Conservation (phyloP, 2,329 filamentous ascomycete species). For the Ascochyta koolunga region DNA sequence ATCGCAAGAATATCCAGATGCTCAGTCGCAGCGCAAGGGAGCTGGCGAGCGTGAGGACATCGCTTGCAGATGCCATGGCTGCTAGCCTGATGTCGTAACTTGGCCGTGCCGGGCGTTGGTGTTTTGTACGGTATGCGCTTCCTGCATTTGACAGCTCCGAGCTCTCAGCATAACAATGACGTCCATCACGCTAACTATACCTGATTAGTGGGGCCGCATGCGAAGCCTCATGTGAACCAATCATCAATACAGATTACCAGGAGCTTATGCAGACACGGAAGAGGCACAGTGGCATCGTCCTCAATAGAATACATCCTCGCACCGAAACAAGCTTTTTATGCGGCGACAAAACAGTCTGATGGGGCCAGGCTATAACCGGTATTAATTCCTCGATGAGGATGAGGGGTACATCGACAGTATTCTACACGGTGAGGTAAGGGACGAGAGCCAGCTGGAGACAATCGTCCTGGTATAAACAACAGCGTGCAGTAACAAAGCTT, state of each 20-base stretch:
- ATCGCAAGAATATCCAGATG: slow-evolving; percentile 66
- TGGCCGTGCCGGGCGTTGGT: slow-evolving; percentile 14
- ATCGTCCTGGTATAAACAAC: neutral
- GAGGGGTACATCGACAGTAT: neutral
- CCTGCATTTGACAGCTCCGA: slow-evolving; percentile 1
- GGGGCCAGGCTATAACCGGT: neutral
- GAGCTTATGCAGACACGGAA: no score
- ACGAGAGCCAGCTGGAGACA: neutral
- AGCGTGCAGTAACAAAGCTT: neutral
- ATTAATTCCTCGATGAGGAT: neutral
- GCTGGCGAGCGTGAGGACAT: slow-evolving; percentile 45
- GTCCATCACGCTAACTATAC: neutral
- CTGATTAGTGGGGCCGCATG: neutral
- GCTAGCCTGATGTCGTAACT: slow-evolving; percentile 15
- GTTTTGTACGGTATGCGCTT: slow-evolving; percentile 2
- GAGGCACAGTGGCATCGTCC: no score
- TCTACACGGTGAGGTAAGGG: neutral
- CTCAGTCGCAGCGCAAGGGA: slow-evolving; percentile 59
- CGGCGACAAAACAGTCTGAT: neutral
- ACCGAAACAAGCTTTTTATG: neutral
- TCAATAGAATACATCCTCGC: neutral
- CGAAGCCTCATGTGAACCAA: neutral
- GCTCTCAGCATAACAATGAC: slow-evolving; percentile 7
- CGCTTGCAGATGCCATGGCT: slow-evolving; percentile 44
- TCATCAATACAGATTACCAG: neutral